Conservation (phyloP, 2,329 filamentous ascomycete species). For the Diaporthe velutina region DNA sequence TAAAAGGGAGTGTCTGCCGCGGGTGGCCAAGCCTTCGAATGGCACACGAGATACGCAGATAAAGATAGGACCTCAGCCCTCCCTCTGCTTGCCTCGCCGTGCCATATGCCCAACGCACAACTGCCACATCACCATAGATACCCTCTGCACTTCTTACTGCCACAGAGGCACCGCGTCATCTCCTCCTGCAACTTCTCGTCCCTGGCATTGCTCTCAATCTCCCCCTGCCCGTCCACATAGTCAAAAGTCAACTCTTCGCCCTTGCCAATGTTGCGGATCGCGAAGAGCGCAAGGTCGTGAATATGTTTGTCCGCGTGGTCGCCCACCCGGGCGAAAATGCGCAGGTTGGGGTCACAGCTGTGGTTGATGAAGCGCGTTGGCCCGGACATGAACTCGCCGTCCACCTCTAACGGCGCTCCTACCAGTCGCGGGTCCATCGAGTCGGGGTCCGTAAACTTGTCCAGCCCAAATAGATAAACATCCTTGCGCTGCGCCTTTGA, state of each 20-base stretch:
- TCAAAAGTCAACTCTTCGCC: slow-evolving; percentile 84
- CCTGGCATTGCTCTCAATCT: slow-evolving; percentile 61
- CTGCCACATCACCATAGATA: slow-evolving; percentile 70
- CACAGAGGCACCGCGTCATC: slow-evolving; percentile 73
- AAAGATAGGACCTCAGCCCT: background rate
- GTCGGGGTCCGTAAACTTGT: slow-evolving; percentile 78
- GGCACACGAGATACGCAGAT: background rate
- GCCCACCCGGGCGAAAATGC: slow-evolving; percentile 83
- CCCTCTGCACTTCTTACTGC: slow-evolving; percentile 74
- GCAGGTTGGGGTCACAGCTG: slow-evolving; percentile 82
- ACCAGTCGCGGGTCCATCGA: slow-evolving; percentile 69
- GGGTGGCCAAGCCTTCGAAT: background rate
- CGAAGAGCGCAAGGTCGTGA: slow-evolving; percentile 84
- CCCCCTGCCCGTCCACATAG: slow-evolving; percentile 76
- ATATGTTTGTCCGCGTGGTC: slow-evolving; percentile 81
- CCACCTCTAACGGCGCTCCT: slow-evolving; percentile 70
- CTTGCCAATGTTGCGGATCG: slow-evolving; percentile 72
- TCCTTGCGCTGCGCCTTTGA: slow-evolving; percentile 74
- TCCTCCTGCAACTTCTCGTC: slow-evolving; percentile 62
- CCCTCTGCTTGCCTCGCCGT: background rate
- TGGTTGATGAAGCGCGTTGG: slow-evolving; percentile 88
- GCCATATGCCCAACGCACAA: background rate
- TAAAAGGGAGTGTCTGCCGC: background rate
- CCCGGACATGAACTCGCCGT: slow-evolving; percentile 82
- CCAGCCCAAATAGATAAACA: slow-evolving; percentile 83